Evolutionary conservation across 2,329 filamentous ascomycete genomes (phyloP).

Genomic region (Ophioceras dolichostomum): DNA sequence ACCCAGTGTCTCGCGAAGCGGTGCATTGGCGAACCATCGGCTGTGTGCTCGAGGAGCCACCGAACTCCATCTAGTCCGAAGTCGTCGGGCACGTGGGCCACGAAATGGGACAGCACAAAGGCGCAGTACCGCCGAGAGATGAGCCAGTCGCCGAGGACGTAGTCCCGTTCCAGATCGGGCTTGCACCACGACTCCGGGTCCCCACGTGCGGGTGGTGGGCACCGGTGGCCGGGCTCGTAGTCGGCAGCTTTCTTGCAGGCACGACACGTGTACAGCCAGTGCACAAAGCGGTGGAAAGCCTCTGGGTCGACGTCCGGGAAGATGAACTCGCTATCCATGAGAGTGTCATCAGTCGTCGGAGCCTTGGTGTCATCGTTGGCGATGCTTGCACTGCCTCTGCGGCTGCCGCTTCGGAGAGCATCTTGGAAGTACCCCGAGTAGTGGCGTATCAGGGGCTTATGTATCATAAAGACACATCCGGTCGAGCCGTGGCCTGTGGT

Average conservation of each 20-base stretch:
- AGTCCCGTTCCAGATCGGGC: slow-evolving; percentile 4
- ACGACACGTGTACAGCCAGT: slow-evolving; percentile 7
- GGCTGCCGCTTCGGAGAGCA: not conserved
- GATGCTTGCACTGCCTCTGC: not conserved
- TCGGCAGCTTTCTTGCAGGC: slow-evolving; percentile 2
- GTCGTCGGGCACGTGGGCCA: slow-evolving; percentile 3
- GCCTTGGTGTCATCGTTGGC: slow-evolving; percentile 28
- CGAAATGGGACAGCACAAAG: slow-evolving; percentile 5
- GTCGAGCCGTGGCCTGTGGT: not conserved
- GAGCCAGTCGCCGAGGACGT: slow-evolving; percentile 6
- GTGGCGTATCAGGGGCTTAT: slow-evolving; percentile 6
- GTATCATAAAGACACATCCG: slow-evolving; percentile 4
- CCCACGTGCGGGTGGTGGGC: not conserved
- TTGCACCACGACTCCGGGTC: slow-evolving; percentile 3
- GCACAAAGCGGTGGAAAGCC: slow-evolving; percentile 5
- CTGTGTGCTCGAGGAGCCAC: slow-evolving; percentile 5
- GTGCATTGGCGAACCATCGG: slow-evolving; percentile 1
- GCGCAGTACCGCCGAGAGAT: slow-evolving; percentile 3
- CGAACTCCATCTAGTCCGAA: slow-evolving; percentile 1
- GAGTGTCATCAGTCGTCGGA: slow-evolving; percentile 31
- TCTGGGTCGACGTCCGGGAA: slow-evolving; percentile 6
- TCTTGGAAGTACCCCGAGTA: slow-evolving; percentile 5
- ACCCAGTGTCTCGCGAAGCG: slow-evolving; percentile 6
- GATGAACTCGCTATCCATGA: slow-evolving; percentile 4
- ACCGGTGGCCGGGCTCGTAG: slow-evolving; percentile 3